Evolutionary conservation across 495 filamentous ascomycete genomes (phyloP).

Genomic region (Penicillium macrosclerotiorum): DNA sequence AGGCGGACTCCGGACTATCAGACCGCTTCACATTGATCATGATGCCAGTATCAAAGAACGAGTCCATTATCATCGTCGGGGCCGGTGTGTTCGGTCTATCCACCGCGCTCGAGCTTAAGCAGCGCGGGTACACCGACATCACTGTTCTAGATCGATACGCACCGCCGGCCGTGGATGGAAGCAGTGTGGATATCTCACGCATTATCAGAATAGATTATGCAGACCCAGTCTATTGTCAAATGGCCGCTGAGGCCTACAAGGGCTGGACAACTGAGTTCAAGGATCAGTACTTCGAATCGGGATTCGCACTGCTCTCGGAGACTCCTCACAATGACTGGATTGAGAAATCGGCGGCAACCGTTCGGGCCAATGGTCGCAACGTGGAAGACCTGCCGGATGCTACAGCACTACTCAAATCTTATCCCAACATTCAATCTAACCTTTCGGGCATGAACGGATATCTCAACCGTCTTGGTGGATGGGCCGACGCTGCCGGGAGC

Average conservation of each 20-base stretch:
- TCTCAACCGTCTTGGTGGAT: slow-evolving; percentile 64
- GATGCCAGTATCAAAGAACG: slow-evolving; percentile 26
- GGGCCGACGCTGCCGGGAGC: slow-evolving; percentile 69
- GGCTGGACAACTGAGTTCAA: slow-evolving; percentile 57
- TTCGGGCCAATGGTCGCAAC: slow-evolving; percentile 14
- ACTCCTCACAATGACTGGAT: slow-evolving; percentile 26
- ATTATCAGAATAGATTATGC: slow-evolving; percentile 72
- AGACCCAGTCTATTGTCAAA: slow-evolving; percentile 60
- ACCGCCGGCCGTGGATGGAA: slow-evolving; percentile 54
- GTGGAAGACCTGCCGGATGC: slow-evolving; percentile 27
- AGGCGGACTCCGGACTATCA: neutral
- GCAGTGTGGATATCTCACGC: slow-evolving; percentile 63
- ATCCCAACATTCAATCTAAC: slow-evolving; percentile 24
- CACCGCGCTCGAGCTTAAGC: slow-evolving; percentile 25
- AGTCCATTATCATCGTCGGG: slow-evolving; percentile 36
- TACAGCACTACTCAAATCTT: slow-evolving; percentile 17
- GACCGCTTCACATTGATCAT: neutral
- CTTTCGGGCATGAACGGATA: slow-evolving; percentile 54
- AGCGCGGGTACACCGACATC: slow-evolving; percentile 26
- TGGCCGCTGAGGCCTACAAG: slow-evolving; percentile 58
- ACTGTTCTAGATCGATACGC: slow-evolving; percentile 55
- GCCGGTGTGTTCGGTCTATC: slow-evolving; percentile 34
- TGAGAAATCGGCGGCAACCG: slow-evolving; percentile 16
- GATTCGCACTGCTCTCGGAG: slow-evolving; percentile 28
- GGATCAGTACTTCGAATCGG: slow-evolving; percentile 26